Evolutionary conservation across 2,329 filamentous ascomycete genomes (phyloP), one percentile per base, ranked within the genome.

Genomic region (Fusarium irregulare): DNA sequence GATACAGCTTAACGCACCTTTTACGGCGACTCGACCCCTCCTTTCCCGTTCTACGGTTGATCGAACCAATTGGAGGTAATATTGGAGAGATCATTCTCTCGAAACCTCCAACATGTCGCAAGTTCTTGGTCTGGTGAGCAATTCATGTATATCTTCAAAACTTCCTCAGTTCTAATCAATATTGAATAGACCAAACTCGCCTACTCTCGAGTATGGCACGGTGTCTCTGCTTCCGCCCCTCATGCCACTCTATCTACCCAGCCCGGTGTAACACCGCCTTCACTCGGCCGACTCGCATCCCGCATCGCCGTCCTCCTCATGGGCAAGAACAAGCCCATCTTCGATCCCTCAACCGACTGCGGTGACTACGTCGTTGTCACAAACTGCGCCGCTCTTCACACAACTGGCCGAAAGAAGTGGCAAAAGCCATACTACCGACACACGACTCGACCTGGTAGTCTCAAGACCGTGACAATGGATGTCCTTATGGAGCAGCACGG

Each of bases 251-350:
- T 91, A 75, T 89, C 83, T 74, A 90, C 82, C 66, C 85, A 80
- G 79, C 86, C 75, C 72, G 82, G 85, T 73, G 80, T 89, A 25
- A 89, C 89, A 21, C 86, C 89, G 20, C 93, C 94, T 16, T 90
- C 93, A n/a, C 91, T 98, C 42, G 95, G 95, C 74, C 93, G 95
- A 44, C 87, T 98, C 54, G 95, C 95, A 66, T 93, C 92, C 56
- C 90, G 92, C 69, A 97, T 98, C 80, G 95, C 94, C 67, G 85
- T 91, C 56, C 86, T 93, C 65, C 89, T 98, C 55, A 98, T 98
- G 94, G 96, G 96, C 83, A 99, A 99, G 86, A 92, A 99, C 87
- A 99, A 99, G 84, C 96, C 96, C 23, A 97, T 96, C 81, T 99
- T 90, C 84, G 93, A 98, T 83, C 96, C 96, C 3, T 97, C 94